Evolutionary conservation across 768 basidiomycete genomes (phyloP).

Genomic region (Porpolomopsis calyptriformis): DNA sequence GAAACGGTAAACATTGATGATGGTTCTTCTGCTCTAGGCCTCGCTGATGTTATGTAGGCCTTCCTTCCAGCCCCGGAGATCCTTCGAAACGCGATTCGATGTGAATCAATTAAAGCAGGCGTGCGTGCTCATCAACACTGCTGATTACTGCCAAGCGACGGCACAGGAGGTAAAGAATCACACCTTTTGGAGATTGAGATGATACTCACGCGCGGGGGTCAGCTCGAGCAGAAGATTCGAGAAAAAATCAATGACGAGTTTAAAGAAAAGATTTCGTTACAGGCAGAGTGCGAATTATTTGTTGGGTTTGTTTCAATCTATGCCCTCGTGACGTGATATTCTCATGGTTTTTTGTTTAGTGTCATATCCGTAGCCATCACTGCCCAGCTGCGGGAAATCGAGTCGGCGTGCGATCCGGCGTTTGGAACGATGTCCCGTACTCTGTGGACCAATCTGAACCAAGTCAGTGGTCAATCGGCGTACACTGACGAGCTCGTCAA

Average conservation of each 20-base stretch:
- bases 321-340: constrained; percentile 3
- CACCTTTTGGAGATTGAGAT: background rate
- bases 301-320: constrained; percentile 46
- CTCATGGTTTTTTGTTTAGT: constrained; percentile 33
- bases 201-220: constrained; percentile 3
- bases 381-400: constrained; percentile 74
- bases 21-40: background rate
- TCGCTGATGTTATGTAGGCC: constrained; percentile 21
- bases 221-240: constrained; percentile 90
- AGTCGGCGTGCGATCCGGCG: constrained; percentile 68
- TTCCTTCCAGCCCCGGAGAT: constrained; percentile 41
- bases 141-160: constrained; percentile 92
- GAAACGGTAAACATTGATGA: constrained; percentile 44
- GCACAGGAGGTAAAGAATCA: constrained; percentile 56
- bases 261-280: constrained; percentile 72
- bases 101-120: constrained; percentile 65
- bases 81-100: constrained; percentile 74
- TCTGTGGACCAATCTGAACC: constrained; percentile 70
- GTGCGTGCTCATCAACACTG: constrained; percentile 90
- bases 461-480: constrained; percentile 79
- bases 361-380: constrained; percentile 78
- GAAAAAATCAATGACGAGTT: constrained; percentile 69
- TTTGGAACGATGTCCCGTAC: constrained; percentile 69
- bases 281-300: constrained; percentile 81
- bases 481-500: constrained; percentile 72